Conservation (phyloP, 2,329 filamentous ascomycete species). For the Fusarium veterinarium region DNA sequence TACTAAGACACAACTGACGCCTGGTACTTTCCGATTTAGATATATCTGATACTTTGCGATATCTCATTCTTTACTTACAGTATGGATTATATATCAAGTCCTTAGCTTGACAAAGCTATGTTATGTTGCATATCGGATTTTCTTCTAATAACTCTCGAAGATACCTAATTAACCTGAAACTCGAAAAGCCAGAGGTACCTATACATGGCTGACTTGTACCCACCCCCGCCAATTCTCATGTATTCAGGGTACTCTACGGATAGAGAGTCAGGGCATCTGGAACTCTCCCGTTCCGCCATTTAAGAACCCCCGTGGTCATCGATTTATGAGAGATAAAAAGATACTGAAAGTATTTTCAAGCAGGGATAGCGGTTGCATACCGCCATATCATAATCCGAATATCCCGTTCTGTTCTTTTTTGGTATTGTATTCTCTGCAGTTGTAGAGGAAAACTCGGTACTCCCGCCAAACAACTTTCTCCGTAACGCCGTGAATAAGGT, state of each 20-base stretch:
- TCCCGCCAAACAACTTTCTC: neutral
- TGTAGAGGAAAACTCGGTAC: neutral
- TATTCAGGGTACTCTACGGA: constrained; percentile 6
- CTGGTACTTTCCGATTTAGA: neutral
- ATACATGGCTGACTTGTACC: neutral
- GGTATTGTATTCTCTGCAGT: neutral
- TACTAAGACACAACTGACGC: neutral
- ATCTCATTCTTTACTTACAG: neutral
- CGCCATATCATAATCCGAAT: constrained; percentile 9
- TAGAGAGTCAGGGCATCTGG: neutral
- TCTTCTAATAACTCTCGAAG: neutral
- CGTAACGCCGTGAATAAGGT: neutral
- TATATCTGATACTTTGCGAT: neutral
- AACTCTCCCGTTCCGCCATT: neutral
- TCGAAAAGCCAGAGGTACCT: neutral
- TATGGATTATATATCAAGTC: too few species aligned
- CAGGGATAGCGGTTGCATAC: constrained; percentile 14
- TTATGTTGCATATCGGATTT: neutral
- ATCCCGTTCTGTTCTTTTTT: neutral
- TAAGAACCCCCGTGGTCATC: neutral
- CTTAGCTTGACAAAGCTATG: neutral
- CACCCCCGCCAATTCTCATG: constrained; percentile 31
- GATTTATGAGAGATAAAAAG: constrained; percentile 7
- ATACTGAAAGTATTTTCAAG: neutral
- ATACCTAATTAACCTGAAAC: neutral